phyloP scores from a whole-genome alignment of 306 rosid species.

The Prunus mongolica region DNA sequence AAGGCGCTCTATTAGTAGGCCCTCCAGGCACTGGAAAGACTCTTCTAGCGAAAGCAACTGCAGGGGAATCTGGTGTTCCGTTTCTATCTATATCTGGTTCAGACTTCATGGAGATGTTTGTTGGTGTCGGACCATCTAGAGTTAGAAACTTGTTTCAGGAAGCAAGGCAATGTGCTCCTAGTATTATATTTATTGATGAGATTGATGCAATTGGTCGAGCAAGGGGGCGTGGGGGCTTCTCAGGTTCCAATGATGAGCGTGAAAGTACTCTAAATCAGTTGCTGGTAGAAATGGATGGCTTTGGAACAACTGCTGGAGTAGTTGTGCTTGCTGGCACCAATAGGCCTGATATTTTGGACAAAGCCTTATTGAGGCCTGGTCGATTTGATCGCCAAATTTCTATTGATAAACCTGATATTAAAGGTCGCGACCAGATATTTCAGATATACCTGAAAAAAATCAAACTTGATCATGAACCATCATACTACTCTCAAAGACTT shows the following conservation, averaged over 20 bases:
- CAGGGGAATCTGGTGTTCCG: constrained; percentile 96
- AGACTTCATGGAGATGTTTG: constrained; percentile 96
- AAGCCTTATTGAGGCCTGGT: constrained; percentile 90
- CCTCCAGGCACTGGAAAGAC: constrained; percentile 99
- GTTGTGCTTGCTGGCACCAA: constrained; percentile 99
- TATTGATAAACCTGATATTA: constrained; percentile 85
- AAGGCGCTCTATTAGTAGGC: constrained; percentile 94
- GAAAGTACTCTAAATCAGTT: constrained; percentile 95
- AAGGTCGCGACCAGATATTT: constrained; percentile 88
- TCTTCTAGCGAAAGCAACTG: constrained; percentile 94
- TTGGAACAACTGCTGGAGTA: constrained; percentile 90
- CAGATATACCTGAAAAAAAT: constrained; percentile 77
- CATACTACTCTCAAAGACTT: constrained; percentile 83
- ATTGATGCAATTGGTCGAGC: constrained; percentile 98
- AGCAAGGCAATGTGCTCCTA: constrained; percentile 94
- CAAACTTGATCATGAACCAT: constrained; percentile 83
- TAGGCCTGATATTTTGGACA: constrained; percentile 94
- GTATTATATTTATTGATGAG: constrained; percentile 93
- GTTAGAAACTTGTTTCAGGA: constrained; percentile 95
- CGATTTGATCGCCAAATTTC: constrained; percentile 84
- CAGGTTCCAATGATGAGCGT: constrained; percentile 91
- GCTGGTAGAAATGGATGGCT: constrained; percentile 98
- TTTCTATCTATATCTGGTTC: constrained; percentile 95
- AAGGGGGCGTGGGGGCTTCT: constrained; percentile 91
- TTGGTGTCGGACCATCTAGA: constrained; percentile 96